Evolutionary conservation across 2,329 filamentous ascomycete species (phyloP), one percentile per base, ranked within the genome.

Genomic region (Purpureocillium takamizusanense): DNA sequence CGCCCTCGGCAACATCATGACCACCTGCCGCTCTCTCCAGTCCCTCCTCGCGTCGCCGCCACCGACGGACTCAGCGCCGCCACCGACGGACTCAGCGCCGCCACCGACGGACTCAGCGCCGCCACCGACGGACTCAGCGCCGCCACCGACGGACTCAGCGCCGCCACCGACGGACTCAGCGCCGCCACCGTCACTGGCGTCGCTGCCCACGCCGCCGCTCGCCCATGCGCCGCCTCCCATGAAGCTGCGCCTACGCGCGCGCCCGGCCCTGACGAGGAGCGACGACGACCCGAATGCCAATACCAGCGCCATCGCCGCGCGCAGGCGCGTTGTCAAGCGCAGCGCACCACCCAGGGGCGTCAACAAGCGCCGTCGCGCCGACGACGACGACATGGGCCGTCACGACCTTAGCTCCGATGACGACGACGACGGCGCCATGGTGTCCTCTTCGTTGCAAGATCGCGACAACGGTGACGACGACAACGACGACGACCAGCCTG

Each of bases 11-110:
- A 73, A 72, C 57, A 68, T 81, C 51, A 70, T 76, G 56, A 68
- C 63, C 43, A 73, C 75, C 34, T 81, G 76, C 54, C 75, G 74
- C 55, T 74, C 71, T 5, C 68, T 81, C 1, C 77, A 81, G 51
- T 71, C 70, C 3, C 72, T 80, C 50, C 66, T 80, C 42, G 59
- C 67, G 18, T 48, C 15, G 48, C 42, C 44, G 42, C 40, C 39
- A 33, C 52, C 31, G 45, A 7, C 13, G 28, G n/a, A n/a, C n/a
- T 25, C 55, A 25, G 56, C 66, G 37, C 49, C 45, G 11, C 55
- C 67, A 37, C 49, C 45, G 12, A n/a, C n/a, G n/a, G n/a, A n/a
- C n/a, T 25, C 55, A 25, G 56, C 66, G 37, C 49, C 45, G 11
- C 55, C 67, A 37, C 49, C 45, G 12, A n/a, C n/a, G n/a, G n/a